Base-by-base conservation (phyloP, 2,329 filamentous ascomycete genomes). In the Penicillium oxalicum region DNA sequence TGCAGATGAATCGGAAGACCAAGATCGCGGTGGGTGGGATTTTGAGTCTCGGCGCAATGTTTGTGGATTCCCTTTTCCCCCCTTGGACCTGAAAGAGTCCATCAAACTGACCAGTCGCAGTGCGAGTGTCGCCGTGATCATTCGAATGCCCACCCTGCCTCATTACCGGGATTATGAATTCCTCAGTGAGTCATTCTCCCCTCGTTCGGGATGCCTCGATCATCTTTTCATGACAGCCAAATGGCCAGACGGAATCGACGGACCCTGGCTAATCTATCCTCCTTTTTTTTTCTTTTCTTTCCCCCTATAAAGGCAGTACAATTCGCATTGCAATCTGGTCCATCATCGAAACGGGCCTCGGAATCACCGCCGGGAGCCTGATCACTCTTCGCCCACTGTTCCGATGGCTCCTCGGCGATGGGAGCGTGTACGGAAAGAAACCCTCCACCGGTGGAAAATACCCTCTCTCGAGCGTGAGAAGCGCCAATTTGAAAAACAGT, bases 41-140 rank as follows among this genome's bases (percentile, higher is more conserved):
- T 24, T 67, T 82, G 27, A 70, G 70, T 2, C 70, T 82, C 61
- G 81, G 77, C 13, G 77, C 77, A 45, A 68, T 72, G 59, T 61
- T 49, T 3, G 58, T 56, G 13, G 13, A 2, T 11, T 24, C 25
- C 29, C 8, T 32, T 11, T 37, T 18, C 26, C 25, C 25, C 18
- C 2, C 18, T 18, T 18, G 18, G 18, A 18, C 18, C 18, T 18
- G 18, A 18, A 18, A 18, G 18, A 18, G 18, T 18, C 18, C 18
- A 18, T 18, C 18, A 18, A 18, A 18, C 18, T 18, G 18, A 18
- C 18, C 18, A 18, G 13, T 4, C 3, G 11, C 7, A 61, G 54
- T 40, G 58, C 55, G 7, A 57, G 55, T 9, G 69, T 68, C 7
- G 74, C 72, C 0, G 65, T 75, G 7, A 65, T 62, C 9, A 49